These are phyloP conservation scores for Carex scoparia DNA, from an alignment of 176 grass and related monocot genomes.

Conservation along the genomic window DNA sequence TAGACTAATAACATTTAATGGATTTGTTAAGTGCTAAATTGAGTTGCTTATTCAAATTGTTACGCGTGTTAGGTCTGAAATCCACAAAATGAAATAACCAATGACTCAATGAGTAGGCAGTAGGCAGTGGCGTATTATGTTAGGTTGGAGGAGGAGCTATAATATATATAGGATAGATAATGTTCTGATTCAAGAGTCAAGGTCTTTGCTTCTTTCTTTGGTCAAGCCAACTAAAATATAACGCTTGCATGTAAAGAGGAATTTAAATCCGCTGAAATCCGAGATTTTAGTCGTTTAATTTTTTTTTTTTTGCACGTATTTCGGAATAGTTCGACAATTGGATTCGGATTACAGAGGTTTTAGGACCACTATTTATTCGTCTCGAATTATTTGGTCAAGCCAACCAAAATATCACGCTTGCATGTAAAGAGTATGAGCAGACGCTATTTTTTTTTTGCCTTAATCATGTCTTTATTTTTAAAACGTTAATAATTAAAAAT, in stretches of 20 bases:
- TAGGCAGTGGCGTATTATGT: background rate
- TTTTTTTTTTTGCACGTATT: too few relatives aligned
- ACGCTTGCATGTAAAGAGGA: too few relatives aligned
- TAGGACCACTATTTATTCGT: too few relatives aligned
- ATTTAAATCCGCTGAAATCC: too few relatives aligned
- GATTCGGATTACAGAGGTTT: too few relatives aligned
- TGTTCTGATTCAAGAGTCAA: background rate
- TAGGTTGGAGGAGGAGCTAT: background rate
- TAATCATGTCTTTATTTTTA: too few relatives aligned
- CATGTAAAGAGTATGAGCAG: background rate
- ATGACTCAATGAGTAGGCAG: background rate
- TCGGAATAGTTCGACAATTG: too few relatives aligned
- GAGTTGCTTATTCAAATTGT: background rate
- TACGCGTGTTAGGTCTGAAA: slow-evolving; percentile 14
- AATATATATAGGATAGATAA: background rate
- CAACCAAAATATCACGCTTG: too few relatives aligned
- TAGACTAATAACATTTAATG: background rate
- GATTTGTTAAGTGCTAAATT: background rate
- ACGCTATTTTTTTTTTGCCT: too few relatives aligned
- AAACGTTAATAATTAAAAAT: too few relatives aligned
- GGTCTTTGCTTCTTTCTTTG: background rate
- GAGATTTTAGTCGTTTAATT: too few relatives aligned
- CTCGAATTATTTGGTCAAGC: too few relatives aligned
- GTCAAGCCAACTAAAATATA: background rate
- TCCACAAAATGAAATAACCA: background rate